phyloP scores from a whole-genome alignment of 495 filamentous ascomycete genomes.

The Parmelia sp. region DNA sequence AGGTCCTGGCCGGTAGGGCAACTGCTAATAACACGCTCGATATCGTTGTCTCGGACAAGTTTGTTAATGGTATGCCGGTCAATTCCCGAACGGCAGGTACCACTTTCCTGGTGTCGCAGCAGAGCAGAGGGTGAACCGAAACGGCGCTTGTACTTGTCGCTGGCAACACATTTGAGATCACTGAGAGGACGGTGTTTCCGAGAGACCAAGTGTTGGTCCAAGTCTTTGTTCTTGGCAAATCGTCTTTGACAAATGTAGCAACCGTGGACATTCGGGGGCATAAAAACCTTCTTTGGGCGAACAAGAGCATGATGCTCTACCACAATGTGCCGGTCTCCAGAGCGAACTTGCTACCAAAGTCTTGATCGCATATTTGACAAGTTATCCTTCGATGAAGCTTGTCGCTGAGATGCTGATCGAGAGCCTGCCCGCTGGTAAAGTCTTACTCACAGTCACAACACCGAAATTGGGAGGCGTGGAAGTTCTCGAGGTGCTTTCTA shows the following conservation, averaged over 20 bases:
- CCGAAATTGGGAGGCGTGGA: slow-evolving; percentile 19
- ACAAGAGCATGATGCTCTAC: neutral
- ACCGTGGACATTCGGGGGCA: slow-evolving; percentile 1
- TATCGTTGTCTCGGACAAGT: slow-evolving; percentile 16
- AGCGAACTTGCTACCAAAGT: slow-evolving; percentile 19
- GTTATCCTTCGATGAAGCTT: slow-evolving; percentile 15
- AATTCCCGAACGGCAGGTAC: slow-evolving; percentile 20
- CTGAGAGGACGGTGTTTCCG: slow-evolving; percentile 20
- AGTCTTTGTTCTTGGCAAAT: slow-evolving; percentile 20
- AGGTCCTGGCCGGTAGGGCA: neutral
- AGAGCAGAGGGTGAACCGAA: slow-evolving; percentile 22
- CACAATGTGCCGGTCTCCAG: slow-evolving; percentile 18
- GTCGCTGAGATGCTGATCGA: slow-evolving; percentile 20
- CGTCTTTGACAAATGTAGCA: slow-evolving; percentile 23
- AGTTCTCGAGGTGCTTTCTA: neutral
- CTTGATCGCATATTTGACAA: slow-evolving; percentile 20
- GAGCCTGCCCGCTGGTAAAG: slow-evolving; percentile 13
- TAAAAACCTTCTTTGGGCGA: neutral
- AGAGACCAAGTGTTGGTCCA: slow-evolving; percentile 20
- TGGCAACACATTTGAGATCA: slow-evolving; percentile 24
- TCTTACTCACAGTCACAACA: slow-evolving; percentile 23
- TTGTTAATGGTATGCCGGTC: slow-evolving; percentile 13
- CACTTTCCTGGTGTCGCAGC: slow-evolving; percentile 26
- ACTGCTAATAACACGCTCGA: slow-evolving; percentile 11
- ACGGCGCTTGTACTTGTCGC: slow-evolving; percentile 18